A percentile compares a stretch with the other conserved stretches of the same genome.
These are phyloP conservation scores for Coccomyxa sp. DNA, from an alignment of 139 green algal genomes.

Conservation along the genomic window DNA sequence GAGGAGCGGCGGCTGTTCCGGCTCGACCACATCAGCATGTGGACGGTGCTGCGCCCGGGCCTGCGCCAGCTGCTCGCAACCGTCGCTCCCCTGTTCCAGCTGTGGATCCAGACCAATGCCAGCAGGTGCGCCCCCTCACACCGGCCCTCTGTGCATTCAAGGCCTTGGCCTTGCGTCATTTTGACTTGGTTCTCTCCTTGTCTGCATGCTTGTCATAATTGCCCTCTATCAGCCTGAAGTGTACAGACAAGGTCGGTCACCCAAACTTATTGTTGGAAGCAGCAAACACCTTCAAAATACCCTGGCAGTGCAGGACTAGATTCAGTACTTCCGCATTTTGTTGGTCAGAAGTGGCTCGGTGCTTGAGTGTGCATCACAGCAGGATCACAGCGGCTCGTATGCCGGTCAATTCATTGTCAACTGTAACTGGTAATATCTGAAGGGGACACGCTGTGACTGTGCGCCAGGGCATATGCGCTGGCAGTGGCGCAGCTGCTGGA, in stretches of 20 bases:
- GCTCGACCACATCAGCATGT: constrained; percentile 54
- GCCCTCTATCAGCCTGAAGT: too few species aligned
- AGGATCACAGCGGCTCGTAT: background rate
- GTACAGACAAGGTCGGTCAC: too few species aligned
- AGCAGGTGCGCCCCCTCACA: constrained; percentile 41
- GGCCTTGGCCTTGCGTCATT: too few species aligned
- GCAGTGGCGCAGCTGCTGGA: constrained; percentile 82
- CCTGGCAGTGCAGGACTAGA: background rate
- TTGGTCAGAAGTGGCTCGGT: background rate
- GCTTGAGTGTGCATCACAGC: background rate
- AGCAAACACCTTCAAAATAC: too few species aligned
- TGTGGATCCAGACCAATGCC: constrained; percentile 96
- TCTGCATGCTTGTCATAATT: too few species aligned
- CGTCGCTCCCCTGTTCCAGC: constrained; percentile 63
- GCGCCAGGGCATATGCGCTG: constrained; percentile 26
- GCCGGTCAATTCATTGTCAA: background rate
- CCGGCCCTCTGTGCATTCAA: too few species aligned
- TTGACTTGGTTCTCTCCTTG: too few species aligned
- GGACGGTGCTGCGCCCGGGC: constrained; percentile 89
- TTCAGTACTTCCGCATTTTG: background rate
- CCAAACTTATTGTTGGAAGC: too few species aligned
- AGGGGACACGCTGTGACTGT: background rate
- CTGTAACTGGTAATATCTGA: background rate
- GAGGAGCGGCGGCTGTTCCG: constrained; percentile 12
- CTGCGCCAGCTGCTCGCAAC: constrained; percentile 57